Evolutionary conservation across 2,329 filamentous ascomycete species (phyloP).

Genomic region (Cryoendolithus antarcticus): DNA sequence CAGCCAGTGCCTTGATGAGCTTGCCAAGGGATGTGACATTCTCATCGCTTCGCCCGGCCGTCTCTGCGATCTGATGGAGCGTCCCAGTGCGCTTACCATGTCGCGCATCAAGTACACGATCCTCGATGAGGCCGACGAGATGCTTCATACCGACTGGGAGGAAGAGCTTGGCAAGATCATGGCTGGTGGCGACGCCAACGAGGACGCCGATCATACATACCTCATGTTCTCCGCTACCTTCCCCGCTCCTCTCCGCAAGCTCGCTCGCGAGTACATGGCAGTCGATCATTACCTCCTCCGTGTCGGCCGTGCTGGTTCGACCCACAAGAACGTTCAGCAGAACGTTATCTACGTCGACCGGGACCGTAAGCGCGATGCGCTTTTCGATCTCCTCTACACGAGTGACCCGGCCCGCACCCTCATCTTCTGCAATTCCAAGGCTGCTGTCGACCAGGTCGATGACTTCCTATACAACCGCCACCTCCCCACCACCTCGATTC

Average conservation of each 20-base stretch:
- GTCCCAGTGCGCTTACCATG: constrained; percentile 56
- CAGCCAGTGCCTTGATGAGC: constrained; percentile 56
- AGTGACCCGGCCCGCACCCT: constrained; percentile 66
- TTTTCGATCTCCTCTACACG: constrained; percentile 60
- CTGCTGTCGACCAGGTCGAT: constrained; percentile 68
- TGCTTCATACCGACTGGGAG: constrained; percentile 68
- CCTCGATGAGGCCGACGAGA: constrained; percentile 91
- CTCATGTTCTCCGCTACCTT: constrained; percentile 95
- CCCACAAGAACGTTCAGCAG: constrained; percentile 74
- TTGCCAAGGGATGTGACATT: constrained; percentile 77
- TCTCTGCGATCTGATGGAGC: constrained; percentile 69
- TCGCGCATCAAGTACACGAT: constrained; percentile 63
- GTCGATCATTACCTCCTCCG: constrained; percentile 66
- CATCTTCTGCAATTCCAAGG: constrained; percentile 79
- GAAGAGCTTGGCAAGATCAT: constrained; percentile 65
- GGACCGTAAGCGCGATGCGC: constrained; percentile 53
- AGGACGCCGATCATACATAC: constrained; percentile 55
- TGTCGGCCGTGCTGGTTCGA: constrained; percentile 69
- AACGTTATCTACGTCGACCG: constrained; percentile 55
- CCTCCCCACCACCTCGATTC: constrained; percentile 78
- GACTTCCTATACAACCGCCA: constrained; percentile 73
- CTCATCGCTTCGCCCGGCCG: constrained; percentile 82
- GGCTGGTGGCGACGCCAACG: constrained; percentile 65
- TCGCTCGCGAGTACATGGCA: constrained; percentile 66
- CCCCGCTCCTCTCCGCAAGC: constrained; percentile 60